phyloP scores from a whole-genome alignment of 768 basidiomycete genomes.

The Boletus barrowsii region DNA sequence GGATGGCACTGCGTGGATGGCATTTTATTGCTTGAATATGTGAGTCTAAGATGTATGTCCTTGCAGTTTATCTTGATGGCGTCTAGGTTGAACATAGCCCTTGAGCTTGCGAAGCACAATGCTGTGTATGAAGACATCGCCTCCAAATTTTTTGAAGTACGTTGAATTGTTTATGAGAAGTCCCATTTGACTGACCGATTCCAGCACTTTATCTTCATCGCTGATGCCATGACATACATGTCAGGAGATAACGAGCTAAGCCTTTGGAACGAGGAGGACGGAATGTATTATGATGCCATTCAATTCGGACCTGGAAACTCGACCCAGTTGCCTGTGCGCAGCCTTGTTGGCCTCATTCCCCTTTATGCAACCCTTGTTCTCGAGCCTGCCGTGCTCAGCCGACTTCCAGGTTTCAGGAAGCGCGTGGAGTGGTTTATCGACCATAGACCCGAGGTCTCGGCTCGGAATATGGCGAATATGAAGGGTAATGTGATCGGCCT shows the following conservation, averaged over 20 bases:
- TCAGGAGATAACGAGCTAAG: conserved; percentile 74
- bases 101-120: conserved; percentile 97
- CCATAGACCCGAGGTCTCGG: conserved; percentile 83
- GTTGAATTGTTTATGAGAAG: conserved; percentile 5
- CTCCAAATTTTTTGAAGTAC: conserved; percentile 91
- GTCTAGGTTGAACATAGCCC: conserved; percentile 87
- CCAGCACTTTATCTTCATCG: conserved; percentile 96
- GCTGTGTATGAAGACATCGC: conserved; percentile 98
- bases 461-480: conserved; percentile 96
- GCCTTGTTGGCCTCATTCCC: conserved; percentile 96
- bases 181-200: conserved; percentile 15
- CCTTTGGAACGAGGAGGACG: conserved; percentile 95
- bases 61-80: conserved; percentile 1
- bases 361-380: conserved; percentile 93
- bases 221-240: conserved; percentile 96
- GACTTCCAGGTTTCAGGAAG: conserved; percentile 98
- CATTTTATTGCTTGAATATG: conserved; percentile 98
- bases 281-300: conserved; percentile 98
- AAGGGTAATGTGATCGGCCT: conserved; percentile 48
- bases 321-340: conserved; percentile 91
- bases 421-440: conserved; percentile 98
- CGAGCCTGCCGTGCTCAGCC: conserved; percentile 83
- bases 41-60: conserved; percentile 32
- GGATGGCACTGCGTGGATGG: conserved; percentile 99
- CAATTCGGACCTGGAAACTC: conserved; percentile 77